phyloP scores from a whole-genome alignment of 352 stramenopile genomes.

The Plasmopara viticola region DNA sequence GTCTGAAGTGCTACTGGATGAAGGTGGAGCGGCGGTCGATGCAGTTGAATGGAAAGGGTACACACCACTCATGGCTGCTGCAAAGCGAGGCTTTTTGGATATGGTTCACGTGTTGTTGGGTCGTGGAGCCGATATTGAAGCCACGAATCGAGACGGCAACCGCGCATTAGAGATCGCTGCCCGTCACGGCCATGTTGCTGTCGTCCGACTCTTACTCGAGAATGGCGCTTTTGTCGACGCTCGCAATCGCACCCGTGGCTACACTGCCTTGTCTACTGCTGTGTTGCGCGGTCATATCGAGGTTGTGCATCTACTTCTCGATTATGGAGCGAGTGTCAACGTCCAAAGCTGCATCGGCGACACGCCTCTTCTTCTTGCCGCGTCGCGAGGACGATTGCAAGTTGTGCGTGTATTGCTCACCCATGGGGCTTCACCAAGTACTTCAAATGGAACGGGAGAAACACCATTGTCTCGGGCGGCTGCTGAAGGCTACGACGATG shows the following conservation, averaged over 20 bases:
- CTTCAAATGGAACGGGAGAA: conserved; percentile 16
- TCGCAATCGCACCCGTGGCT: conserved; percentile 21
- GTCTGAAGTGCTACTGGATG: too few relatives aligned
- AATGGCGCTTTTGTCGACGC: conserved; percentile 19
- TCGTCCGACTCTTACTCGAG: conserved; percentile 17
- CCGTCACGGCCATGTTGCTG: conserved; percentile 13
- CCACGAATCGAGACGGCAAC: conserved; percentile 19
- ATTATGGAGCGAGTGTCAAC: too few relatives aligned
- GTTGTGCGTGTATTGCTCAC: conserved; percentile 17
- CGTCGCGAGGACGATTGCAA: conserved; percentile 17
- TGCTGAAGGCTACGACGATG: conserved; percentile 19
- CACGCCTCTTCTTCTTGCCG: conserved; percentile 5
- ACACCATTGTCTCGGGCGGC: conserved; percentile 19
- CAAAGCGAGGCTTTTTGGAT: conserved; percentile 16
- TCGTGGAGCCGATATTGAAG: conserved; percentile 20
- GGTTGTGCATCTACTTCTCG: too few relatives aligned
- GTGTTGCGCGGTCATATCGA: too few relatives aligned
- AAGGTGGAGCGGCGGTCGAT: too few relatives aligned
- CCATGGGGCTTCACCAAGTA: conserved; percentile 10
- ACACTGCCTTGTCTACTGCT: conserved; percentile 1
- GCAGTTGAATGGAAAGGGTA: conserved; percentile 5
- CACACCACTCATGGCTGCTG: conserved; percentile 26
- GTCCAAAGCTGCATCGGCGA: too few relatives aligned
- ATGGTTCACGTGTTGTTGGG: conserved; percentile 16
- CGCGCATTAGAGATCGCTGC: conserved; percentile 21